phyloP scores from a whole-genome alignment of 106 monocot species.

The Dactylorhiza incarnata region DNA sequence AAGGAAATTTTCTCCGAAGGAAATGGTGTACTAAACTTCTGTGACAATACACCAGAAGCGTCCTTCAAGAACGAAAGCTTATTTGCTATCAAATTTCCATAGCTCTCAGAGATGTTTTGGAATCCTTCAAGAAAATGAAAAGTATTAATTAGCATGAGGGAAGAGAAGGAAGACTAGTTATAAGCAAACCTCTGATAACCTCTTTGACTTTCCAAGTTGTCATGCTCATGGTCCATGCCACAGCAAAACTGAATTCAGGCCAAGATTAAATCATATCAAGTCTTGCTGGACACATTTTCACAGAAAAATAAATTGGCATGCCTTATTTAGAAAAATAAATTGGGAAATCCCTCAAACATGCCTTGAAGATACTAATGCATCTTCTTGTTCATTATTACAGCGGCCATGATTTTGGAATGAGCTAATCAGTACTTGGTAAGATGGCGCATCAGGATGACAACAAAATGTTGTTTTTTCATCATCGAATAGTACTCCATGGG shows the following conservation, averaged over 20 bases:
- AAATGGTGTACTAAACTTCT: constrained; percentile 5
- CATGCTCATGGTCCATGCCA: constrained; percentile 58
- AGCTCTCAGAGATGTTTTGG: constrained; percentile 39
- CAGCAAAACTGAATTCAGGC: constrained; percentile 46
- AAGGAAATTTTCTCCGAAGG: constrained; percentile 26
- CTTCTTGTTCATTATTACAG: too few relatives aligned
- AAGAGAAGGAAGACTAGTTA: constrained; percentile 10
- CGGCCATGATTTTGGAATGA: too few relatives aligned
- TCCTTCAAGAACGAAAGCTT: constrained; percentile 37
- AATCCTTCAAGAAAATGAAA: constrained; percentile 32
- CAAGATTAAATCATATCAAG: background rate
- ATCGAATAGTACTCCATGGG: too few relatives aligned
- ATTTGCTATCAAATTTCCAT: constrained; percentile 32
- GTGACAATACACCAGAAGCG: constrained; percentile 5
- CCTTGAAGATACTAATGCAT: too few relatives aligned
- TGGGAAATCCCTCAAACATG: too few relatives aligned
- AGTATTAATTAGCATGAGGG: background rate
- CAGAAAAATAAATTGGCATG: too few relatives aligned
- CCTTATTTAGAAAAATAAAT: too few relatives aligned
- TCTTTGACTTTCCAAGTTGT: constrained; percentile 42
- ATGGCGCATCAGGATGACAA: too few relatives aligned
- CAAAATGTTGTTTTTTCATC: too few relatives aligned
- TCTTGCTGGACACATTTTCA: too few relatives aligned
- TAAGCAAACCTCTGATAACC: constrained; percentile 47
- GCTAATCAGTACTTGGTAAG: too few relatives aligned